Conservation (phyloP, 2,329 filamentous ascomycete genomes). For the Metarhizium anisopliae region DNA sequence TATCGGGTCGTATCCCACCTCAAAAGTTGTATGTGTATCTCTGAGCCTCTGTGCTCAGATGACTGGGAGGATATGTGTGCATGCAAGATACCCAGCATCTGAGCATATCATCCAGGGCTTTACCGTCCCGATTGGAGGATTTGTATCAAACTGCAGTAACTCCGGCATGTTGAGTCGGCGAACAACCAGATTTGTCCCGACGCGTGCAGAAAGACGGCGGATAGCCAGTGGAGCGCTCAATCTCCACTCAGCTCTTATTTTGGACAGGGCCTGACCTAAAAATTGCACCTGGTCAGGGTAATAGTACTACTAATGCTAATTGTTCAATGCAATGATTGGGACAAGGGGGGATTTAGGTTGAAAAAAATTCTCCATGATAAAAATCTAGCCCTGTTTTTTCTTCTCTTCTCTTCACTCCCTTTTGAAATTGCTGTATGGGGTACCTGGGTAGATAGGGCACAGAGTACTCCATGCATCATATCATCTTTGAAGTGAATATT, state of each 20-base stretch:
- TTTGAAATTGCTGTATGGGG: background rate
- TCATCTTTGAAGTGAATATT: too few species aligned
- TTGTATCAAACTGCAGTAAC: background rate
- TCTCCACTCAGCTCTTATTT: background rate
- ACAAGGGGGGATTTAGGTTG: background rate
- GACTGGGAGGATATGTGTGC: conserved; percentile 2
- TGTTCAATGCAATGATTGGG: background rate
- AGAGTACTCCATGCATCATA: too few species aligned
- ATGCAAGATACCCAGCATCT: conserved; percentile 2
- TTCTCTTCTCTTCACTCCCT: background rate
- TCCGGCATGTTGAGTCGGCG: background rate
- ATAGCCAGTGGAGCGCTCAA: background rate
- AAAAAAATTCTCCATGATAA: background rate
- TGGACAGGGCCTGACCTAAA: background rate
- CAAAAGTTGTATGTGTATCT: conserved; percentile 1
- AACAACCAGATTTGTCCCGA: background rate
- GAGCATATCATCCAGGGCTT: background rate
- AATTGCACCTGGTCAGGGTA: background rate
- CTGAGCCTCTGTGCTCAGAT: background rate
- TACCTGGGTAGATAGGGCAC: background rate
- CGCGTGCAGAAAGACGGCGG: background rate
- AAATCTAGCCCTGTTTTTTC: background rate
- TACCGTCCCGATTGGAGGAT: background rate
- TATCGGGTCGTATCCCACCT: background rate
- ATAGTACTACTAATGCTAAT: background rate